Evolutionary conservation across 176 grass and related monocot species (phyloP).

Genomic region (Tillandsia leiboldiana): DNA sequence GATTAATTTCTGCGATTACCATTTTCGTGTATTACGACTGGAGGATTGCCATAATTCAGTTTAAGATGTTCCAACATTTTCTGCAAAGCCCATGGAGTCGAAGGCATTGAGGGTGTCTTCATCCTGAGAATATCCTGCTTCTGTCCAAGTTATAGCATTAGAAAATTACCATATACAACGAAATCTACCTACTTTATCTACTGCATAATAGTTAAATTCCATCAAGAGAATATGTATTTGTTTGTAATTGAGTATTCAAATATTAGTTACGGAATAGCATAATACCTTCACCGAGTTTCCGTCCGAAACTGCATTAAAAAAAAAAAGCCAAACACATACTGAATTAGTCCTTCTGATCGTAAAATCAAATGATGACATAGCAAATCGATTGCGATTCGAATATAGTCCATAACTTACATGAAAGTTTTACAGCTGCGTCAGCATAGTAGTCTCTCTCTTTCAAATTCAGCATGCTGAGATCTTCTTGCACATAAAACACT

Average conservation of each 20-base stretch:
- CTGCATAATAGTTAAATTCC: no score
- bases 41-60: slow-evolving; percentile 50
- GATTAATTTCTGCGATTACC: slow-evolving; percentile 22
- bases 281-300: not conserved
- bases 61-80: slow-evolving; percentile 61
- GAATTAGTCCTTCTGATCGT: no score
- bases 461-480: slow-evolving; percentile 2
- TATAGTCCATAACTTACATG: slow-evolving; percentile 15
- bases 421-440: slow-evolving; percentile 32
- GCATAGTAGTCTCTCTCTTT: slow-evolving; percentile 33
- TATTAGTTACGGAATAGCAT: not conserved
- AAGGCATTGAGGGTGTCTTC: not conserved
- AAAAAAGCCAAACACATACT: no score
- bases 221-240: not conserved
- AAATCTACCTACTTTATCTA: no score
- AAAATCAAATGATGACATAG: no score
- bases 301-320: not conserved
- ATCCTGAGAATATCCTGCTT: slow-evolving; percentile 8
- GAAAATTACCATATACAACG: no score
- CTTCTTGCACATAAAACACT: slow-evolving; percentile 5
- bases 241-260: not conserved
- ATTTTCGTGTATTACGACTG: slow-evolving; percentile 67
- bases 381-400: no score
- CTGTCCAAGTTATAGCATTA: slow-evolving; percentile 12
- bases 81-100: slow-evolving; percentile 41